These are phyloP conservation scores for Hypoxylon sp. DNA, from an alignment of 2,329 filamentous ascomycete species.

Conservation along the genomic window DNA sequence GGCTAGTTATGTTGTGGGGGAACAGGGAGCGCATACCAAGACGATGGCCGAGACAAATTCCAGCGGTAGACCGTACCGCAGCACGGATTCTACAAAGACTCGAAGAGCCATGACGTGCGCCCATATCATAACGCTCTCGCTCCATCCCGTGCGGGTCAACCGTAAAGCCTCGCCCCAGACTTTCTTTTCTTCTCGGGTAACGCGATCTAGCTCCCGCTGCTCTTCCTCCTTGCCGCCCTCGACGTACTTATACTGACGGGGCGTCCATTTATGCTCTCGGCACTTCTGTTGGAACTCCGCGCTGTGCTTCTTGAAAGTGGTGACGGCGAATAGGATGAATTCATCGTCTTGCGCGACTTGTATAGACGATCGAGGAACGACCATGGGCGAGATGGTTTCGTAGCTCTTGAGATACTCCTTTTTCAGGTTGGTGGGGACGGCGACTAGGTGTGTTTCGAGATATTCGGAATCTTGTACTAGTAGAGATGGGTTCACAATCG, in stretches of 20 bases:
- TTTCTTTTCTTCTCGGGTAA: slow-evolving; percentile 88
- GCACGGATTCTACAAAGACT: slow-evolving; percentile 98
- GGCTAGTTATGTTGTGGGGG: not conserved
- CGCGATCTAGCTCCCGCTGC: slow-evolving; percentile 84
- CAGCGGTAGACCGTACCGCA: slow-evolving; percentile 92
- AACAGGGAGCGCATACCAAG: slow-evolving; percentile 72
- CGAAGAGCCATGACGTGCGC: slow-evolving; percentile 90
- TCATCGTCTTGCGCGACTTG: slow-evolving; percentile 90
- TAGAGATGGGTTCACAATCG: slow-evolving; percentile 84
- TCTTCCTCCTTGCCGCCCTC: slow-evolving; percentile 93
- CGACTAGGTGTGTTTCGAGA: slow-evolving; percentile 94
- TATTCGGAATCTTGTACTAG: slow-evolving; percentile 94
- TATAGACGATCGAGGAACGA: slow-evolving; percentile 88
- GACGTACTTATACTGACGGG: slow-evolving; percentile 92
- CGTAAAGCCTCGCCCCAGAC: slow-evolving; percentile 93
- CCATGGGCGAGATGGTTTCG: slow-evolving; percentile 90
- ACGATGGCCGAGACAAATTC: slow-evolving; percentile 89
- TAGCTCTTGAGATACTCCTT: slow-evolving; percentile 94
- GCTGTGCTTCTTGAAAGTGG: slow-evolving; percentile 92
- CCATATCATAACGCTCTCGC: slow-evolving; percentile 96
- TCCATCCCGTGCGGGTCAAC: slow-evolving; percentile 91
- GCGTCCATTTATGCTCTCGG: slow-evolving; percentile 93
- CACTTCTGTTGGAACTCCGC: slow-evolving; percentile 92
- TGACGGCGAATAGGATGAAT: slow-evolving; percentile 89
- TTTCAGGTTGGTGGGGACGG: slow-evolving; percentile 82